A percentile compares a stretch with the other conserved stretches of the same genome.
These are phyloP conservation scores for Euphorbia pulcherrima DNA, from an alignment of 345 rosid genomes.

Conservation along the genomic window DNA sequence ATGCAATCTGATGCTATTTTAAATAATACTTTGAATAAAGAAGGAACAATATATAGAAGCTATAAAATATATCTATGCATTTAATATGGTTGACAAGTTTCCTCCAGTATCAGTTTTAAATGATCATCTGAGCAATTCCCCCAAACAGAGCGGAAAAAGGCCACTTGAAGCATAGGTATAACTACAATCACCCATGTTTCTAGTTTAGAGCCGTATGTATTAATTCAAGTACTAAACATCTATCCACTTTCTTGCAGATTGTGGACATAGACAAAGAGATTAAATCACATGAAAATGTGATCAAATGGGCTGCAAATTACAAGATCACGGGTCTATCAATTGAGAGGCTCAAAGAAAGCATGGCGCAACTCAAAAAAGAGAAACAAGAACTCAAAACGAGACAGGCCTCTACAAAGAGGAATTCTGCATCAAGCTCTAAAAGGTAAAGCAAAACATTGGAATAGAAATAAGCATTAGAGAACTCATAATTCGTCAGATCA, in stretches of 20 bases:
- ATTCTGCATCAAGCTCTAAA: too few relatives aligned
- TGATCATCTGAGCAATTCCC: constrained; percentile 27
- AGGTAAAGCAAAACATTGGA: too few relatives aligned
- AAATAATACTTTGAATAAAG: too few relatives aligned
- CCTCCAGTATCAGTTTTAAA: constrained; percentile 32
- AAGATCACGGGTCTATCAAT: not conserved
- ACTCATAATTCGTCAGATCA: not conserved
- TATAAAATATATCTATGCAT: constrained; percentile 33
- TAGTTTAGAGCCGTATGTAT: not conserved
- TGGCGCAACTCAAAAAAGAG: not conserved
- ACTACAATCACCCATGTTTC: not conserved
- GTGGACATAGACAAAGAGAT: too few relatives aligned
- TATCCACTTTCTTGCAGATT: too few relatives aligned
- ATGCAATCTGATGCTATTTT: too few relatives aligned
- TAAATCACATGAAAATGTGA: constrained; percentile 11
- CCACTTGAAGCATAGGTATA: constrained; percentile 21
- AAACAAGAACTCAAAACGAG: not conserved
- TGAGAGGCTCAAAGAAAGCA: not conserved
- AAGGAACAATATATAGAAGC: too few relatives aligned
- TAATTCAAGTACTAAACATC: not conserved
- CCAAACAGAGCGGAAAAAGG: too few relatives aligned
- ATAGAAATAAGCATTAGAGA: too few relatives aligned
- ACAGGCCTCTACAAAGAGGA: not conserved
- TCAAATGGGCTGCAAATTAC: constrained; percentile 19
- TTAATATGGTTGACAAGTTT: constrained; percentile 33